Percentiles rank a stretch among this genome's conserved stretches.
These are phyloP conservation scores for Alternaria sp. DNA, from an alignment of 2,329 filamentous ascomycete genomes.

Conservation along the genomic window DNA sequence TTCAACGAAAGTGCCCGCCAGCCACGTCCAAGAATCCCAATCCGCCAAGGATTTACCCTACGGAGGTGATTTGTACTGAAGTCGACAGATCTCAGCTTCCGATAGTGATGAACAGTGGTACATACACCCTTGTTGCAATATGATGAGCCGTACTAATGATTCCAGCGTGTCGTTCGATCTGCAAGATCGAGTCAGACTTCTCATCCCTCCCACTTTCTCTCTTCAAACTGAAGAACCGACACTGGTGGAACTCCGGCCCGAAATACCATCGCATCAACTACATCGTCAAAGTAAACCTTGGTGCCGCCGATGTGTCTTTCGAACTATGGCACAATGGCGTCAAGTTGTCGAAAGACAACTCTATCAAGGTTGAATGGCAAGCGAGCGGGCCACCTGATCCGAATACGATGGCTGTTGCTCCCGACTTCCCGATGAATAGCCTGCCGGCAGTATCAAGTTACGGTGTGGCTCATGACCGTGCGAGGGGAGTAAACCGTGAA, in stretches of 20 bases:
- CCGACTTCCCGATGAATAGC: conserved; percentile 15
- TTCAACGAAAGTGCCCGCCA: conserved; percentile 35
- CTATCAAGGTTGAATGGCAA: conserved; percentile 34
- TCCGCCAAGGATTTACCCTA: conserved; percentile 34
- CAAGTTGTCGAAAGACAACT: conserved; percentile 31
- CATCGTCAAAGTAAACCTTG: conserved; percentile 30
- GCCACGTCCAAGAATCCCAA: conserved; percentile 18
- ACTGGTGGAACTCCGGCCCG: conserved; percentile 31
- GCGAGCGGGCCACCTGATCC: conserved; percentile 20
- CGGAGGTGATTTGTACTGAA: conserved; percentile 28
- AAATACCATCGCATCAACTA: conserved; percentile 32
- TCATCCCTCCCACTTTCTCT: conserved; percentile 17
- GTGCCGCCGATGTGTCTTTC: conserved; percentile 30
- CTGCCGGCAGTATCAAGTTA: not conserved
- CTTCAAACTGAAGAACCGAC: conserved; percentile 36
- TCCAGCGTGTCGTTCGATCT: conserved; percentile 27
- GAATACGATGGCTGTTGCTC: not conserved
- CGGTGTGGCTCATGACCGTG: not conserved
- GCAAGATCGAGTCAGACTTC: conserved; percentile 33
- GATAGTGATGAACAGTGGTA: conserved; percentile 20
- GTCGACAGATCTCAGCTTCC: conserved; percentile 27
- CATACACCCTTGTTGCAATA: not conserved
- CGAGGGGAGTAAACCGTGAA: not conserved
- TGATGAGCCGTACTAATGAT: not conserved
- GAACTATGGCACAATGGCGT: conserved; percentile 34